These are phyloP conservation scores for Xylaria sp. DNA, from an alignment of 2,329 filamentous ascomycete species.

Conservation along the genomic window DNA sequence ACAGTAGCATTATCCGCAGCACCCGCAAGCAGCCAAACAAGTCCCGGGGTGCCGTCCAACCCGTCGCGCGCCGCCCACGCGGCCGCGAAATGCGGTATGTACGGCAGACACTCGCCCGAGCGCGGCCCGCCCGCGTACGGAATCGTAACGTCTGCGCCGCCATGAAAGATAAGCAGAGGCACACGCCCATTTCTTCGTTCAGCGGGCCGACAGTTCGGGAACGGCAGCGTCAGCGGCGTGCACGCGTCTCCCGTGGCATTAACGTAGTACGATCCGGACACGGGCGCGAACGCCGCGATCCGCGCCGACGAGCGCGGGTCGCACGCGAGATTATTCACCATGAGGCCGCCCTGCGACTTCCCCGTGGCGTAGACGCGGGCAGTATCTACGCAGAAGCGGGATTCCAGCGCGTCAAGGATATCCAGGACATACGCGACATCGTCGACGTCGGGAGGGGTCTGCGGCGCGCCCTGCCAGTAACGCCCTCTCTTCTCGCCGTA, in stretches of 20 bases:
- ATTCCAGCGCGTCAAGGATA: constrained; percentile 45
- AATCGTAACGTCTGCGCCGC: constrained; percentile 60
- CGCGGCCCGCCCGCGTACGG: constrained; percentile 57
- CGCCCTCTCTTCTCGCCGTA: constrained; percentile 23
- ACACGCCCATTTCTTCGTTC: constrained; percentile 47
- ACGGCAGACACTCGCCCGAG: constrained; percentile 56
- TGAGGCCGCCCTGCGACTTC: constrained; percentile 47
- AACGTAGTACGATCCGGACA: constrained; percentile 47
- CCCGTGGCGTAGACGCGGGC: constrained; percentile 46
- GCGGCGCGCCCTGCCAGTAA: constrained; percentile 42
- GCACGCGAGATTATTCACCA: constrained; percentile 46
- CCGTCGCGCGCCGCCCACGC: constrained; percentile 54
- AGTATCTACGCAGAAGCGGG: constrained; percentile 44
- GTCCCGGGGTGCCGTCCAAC: constrained; percentile 23
- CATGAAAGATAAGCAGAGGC: constrained; percentile 63
- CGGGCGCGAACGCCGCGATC: constrained; percentile 47
- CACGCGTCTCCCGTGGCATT: constrained; percentile 43
- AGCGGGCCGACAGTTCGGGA: constrained; percentile 51
- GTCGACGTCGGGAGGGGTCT: constrained; percentile 38
- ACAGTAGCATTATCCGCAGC: constrained; percentile 32
- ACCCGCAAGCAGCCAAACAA: neutral
- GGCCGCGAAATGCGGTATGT: constrained; percentile 55
- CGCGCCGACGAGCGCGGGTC: constrained; percentile 38
- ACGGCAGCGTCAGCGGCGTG: constrained; percentile 50
- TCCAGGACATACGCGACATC: constrained; percentile 44